Evolutionary conservation across 306 rosid genomes (phyloP), one percentile per base, ranked within the genome.

Genomic region (Psophocarpus tetragonolobus): DNA sequence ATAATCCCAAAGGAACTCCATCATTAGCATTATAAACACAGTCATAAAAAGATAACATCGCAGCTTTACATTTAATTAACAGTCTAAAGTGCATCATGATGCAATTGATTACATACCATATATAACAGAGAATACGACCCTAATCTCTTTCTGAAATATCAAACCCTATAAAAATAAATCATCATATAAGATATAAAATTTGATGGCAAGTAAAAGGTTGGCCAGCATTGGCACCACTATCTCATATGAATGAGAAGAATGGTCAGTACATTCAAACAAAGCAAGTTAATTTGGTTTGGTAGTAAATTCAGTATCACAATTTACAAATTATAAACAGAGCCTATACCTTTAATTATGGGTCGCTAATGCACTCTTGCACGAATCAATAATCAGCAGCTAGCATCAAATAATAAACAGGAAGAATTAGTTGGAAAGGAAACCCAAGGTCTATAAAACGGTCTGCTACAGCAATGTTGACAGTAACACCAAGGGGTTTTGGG

Each of bases 361-460:
- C 81, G 76, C 50, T 18, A 2, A 24, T 57, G 68, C 80, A 69
- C 54, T 56, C 50, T 74, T 21, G 30, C 76, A 74, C 75, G 24
- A 56, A 47, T 44, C 74, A 23, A 61, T 45, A 44, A 74, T 62
- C 71, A 65, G 38, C 36, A 67, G 10, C 24, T 0, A 70, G 10
- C 3, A 68, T n/a, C 61, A 38, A 60, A 42, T n/a, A 2, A 56
- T 15, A 27, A 48, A 21, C 32, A 9, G 5, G 45, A 20, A 17
- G n/a, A 33, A 50, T 10, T 35, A 17, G 15, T 27, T 26, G 44
- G 21, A 7, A 53, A 18, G 70, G 64, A 70, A 71, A n/a, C n/a
- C 64, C 27, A 32, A 71, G 63, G 17, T 56, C 11, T 54, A 23
- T 23, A 56, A 56, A 4, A 3, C 13, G 12, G 7, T 54, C 12